A percentile compares a stretch with the other conserved stretches of the same genome.
These are phyloP conservation scores for Cryptococcus neoformans DNA, from an alignment of 1,284 basidiomycete genomes.

Conservation along the genomic window DNA sequence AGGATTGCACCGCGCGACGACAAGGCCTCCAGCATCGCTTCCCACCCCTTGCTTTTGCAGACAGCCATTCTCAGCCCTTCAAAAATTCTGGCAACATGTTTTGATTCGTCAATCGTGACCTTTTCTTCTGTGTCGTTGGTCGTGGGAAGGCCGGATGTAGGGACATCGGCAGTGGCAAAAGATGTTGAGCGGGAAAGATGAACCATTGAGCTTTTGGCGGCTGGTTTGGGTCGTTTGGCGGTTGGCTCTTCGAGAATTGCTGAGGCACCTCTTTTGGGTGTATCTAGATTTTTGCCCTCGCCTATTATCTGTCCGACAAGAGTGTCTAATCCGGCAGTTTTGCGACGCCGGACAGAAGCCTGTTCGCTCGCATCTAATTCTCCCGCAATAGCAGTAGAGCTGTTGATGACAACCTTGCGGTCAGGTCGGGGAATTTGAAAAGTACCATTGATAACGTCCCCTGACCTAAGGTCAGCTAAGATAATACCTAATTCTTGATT, in stretches of 20 bases:
- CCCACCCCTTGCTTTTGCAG: slow-evolving; percentile 29
- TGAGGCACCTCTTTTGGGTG: neutral
- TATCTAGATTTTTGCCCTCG: neutral
- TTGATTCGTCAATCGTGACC: neutral
- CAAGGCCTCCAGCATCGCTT: slow-evolving; percentile 36
- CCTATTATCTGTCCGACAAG: slow-evolving; percentile 39
- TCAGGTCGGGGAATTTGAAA: slow-evolving; percentile 3
- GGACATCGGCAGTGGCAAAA: slow-evolving; percentile 13
- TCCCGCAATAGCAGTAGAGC: neutral
- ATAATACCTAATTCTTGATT: neutral
- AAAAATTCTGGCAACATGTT: slow-evolving; percentile 23
- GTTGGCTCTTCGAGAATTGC: neutral
- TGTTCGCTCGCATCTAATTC: slow-evolving; percentile 27
- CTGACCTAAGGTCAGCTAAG: slow-evolving; percentile 5
- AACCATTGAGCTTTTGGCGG: slow-evolving; percentile 18
- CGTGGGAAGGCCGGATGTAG: slow-evolving; percentile 3
- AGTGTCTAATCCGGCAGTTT: slow-evolving; percentile 20
- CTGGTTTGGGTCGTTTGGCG: neutral
- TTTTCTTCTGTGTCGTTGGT: neutral
- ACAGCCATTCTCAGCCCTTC: slow-evolving; percentile 37
- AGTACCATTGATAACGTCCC: slow-evolving; percentile 31
- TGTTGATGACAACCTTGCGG: neutral
- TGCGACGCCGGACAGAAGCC: slow-evolving; percentile 31
- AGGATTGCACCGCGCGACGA: slow-evolving; percentile 27
- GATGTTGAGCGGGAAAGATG: slow-evolving; percentile 31